phyloP scores from a whole-genome alignment of 2,329 filamentous ascomycete species.

The Kalmusia sp. region DNA sequence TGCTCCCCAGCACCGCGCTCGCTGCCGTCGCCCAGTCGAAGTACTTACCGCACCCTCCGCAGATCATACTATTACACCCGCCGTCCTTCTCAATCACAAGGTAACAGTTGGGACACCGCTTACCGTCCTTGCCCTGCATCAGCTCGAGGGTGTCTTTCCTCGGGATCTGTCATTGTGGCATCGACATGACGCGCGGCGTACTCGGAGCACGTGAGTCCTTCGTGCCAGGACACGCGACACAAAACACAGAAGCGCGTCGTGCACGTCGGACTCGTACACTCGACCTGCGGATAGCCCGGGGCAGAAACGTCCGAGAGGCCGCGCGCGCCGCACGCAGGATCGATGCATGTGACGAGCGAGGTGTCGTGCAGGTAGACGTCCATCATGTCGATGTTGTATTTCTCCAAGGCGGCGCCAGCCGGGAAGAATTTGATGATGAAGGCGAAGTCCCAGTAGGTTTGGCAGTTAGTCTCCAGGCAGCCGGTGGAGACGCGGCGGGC shows the following conservation, averaged over 20 bases:
- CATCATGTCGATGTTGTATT: constrained; percentile 35
- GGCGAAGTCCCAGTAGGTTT: constrained; percentile 23
- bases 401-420: constrained; percentile 17
- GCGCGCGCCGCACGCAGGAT: constrained; percentile 16
- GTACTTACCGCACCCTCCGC: constrained; percentile 28
- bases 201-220: constrained; percentile 31
- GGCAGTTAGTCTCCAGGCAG: constrained; percentile 33
- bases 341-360: constrained; percentile 22
- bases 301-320: constrained; percentile 25
- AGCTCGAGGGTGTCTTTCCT: constrained; percentile 31
- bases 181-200: constrained; percentile 22
- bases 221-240: constrained; percentile 35
- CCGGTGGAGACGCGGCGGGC: constrained; percentile 24
- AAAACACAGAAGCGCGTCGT: constrained; percentile 24
- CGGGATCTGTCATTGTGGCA: constrained; percentile 25
- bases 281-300: constrained; percentile 35
- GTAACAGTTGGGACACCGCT: constrained; percentile 38
- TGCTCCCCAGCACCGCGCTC: constrained; percentile 27
- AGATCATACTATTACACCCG: constrained; percentile 35
- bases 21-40: constrained; percentile 37
- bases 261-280: constrained; percentile 29
- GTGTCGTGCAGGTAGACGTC: constrained; percentile 25
- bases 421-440: constrained; percentile 31
- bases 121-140: constrained; percentile 33
- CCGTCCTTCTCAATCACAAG: constrained; percentile 40